These are phyloP conservation scores for Torulaspora maleeae DNA, from an alignment of 805 yeast genomes.

Conservation along the genomic window DNA sequence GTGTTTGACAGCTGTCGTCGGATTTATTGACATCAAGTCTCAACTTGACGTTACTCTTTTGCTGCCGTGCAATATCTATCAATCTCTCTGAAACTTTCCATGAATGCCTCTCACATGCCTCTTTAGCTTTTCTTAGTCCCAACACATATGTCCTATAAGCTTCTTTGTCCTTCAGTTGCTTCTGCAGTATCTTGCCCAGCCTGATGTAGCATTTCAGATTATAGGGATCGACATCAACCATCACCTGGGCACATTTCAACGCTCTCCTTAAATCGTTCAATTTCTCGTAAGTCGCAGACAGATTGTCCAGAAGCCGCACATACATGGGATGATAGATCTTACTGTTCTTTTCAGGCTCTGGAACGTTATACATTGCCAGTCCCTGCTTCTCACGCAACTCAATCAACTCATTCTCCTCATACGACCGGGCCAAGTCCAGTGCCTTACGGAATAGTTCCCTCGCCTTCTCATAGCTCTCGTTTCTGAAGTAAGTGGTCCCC, in stretches of 20 bases:
- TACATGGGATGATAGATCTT: constrained; percentile 28
- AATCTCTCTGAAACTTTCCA: constrained; percentile 15
- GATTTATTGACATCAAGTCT: constrained; percentile 1
- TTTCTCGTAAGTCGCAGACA: constrained; percentile 31
- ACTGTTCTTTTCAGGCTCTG: constrained; percentile 4
- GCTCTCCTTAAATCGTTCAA: constrained; percentile 25
- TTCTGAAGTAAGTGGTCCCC: constrained; percentile 27
- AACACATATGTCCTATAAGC: constrained; percentile 23
- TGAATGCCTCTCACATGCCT: constrained; percentile 11
- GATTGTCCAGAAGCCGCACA: constrained; percentile 26
- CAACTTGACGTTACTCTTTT: constrained; percentile 14
- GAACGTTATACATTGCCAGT: constrained; percentile 6
- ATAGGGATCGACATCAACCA: constrained; percentile 26
- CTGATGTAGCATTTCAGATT: constrained; percentile 29
- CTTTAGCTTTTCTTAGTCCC: constrained; percentile 18
- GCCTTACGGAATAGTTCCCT: constrained; percentile 29
- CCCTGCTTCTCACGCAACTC: constrained; percentile 14
- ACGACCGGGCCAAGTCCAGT: constrained; percentile 24
- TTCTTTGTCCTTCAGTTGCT: constrained; percentile 15
- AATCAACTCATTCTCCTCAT: constrained; percentile 18
- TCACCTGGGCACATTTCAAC: constrained; percentile 18
- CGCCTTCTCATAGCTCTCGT: constrained; percentile 25
- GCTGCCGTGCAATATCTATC: constrained; percentile 14
- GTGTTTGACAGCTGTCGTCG: not conserved
- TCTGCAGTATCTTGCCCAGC: constrained; percentile 27